A percentile compares a stretch with the other conserved stretches of the same genome.
These are phyloP conservation scores for Cutaneotrichosporon curvatum DNA, from an alignment of 1,284 basidiomycete species.

Conservation along the genomic window DNA sequence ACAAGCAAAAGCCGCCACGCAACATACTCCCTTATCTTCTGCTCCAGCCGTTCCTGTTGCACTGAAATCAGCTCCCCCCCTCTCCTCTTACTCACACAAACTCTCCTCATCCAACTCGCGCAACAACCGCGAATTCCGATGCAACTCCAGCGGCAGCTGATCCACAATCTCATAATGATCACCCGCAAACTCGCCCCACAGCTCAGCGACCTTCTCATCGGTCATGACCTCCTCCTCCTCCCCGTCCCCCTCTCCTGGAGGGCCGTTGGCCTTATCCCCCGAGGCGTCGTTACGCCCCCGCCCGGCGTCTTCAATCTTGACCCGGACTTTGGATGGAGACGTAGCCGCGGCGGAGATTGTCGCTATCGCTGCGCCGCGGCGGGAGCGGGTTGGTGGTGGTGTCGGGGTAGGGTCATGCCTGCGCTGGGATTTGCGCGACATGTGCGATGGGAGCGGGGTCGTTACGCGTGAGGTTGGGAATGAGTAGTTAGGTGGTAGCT, in stretches of 20 bases:
- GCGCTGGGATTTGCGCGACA: slow-evolving; percentile 2
- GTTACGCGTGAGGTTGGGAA: too few species aligned
- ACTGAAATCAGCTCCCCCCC: slow-evolving; percentile 16
- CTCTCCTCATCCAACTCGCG: slow-evolving; percentile 74
- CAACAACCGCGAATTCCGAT: slow-evolving; percentile 69
- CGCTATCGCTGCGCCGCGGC: too few species aligned
- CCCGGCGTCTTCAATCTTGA: too few species aligned
- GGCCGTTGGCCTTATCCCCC: background rate
- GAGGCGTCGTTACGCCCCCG: too few species aligned
- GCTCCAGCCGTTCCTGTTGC: slow-evolving; percentile 34
- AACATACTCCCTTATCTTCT: slow-evolving; percentile 34
- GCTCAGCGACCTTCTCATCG: slow-evolving; percentile 47
- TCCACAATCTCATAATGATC: slow-evolving; percentile 78
- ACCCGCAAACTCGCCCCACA: slow-evolving; percentile 68
- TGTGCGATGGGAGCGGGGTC: background rate
- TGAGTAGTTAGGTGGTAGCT: too few species aligned
- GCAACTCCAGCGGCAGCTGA: slow-evolving; percentile 74
- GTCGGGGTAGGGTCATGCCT: background rate
- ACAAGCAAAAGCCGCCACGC: slow-evolving; percentile 14
- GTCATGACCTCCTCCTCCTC: slow-evolving; percentile 14
- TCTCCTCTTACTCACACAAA: slow-evolving; percentile 53
- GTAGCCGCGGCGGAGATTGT: too few species aligned
- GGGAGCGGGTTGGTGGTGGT: background rate
- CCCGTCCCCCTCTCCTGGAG: background rate
- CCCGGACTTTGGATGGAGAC: too few species aligned